Evolutionary conservation across 306 rosid genomes (phyloP), one percentile per base, ranked within the genome.

Genomic region (Morella rubra): DNA sequence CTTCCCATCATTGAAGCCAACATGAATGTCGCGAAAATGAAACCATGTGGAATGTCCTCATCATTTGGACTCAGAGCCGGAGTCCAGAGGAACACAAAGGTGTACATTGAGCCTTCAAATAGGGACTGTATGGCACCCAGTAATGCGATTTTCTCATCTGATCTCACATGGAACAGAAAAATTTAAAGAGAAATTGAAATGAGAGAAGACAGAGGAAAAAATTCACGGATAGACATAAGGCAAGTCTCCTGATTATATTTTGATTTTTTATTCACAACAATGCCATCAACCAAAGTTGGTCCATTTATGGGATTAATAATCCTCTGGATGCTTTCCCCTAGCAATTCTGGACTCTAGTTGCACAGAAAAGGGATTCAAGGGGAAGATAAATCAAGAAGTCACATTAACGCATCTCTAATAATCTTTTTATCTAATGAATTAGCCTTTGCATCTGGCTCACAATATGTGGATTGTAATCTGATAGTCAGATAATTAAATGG

Each of bases 11-110:
- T 93, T 27, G 98, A 91, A 73, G 96, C 82, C 79, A 93, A 80
- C 98, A 93, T 93, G 87, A 93, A 93, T 18, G 98, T 93, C n/a
- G 98, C 90, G 76, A 93, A 93, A 82, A 93, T 89, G 77, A 87
- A 87, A 66, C 98, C 98, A 22, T 93, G 98, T 46, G 98, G 98
- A 81, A 93, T 93, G 8, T 87, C 96, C 82, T 93, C 98, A 12
- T 82, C 95, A 72, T 91, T 89, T 80, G 98, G 98, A 84, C 98
- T 93, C 81, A 93, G 65, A 55, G 96, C 98, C 72, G 98, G 98
- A 83, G 98, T 93, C 98, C 98, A 93, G 6, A 93, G 92, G 77
- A 93, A 89, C 84, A 93, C 91, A 80, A 91, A 93, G 49, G 98
- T 93, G 72, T 93, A 91, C 98, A 93, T 90, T 9, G 98, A 93